Percentiles rank a stretch among this genome's conserved stretches.
phyloP scores from a whole-genome alignment of 371 early-diverging fungal species.

The Syncephalastrum monosporum region DNA sequence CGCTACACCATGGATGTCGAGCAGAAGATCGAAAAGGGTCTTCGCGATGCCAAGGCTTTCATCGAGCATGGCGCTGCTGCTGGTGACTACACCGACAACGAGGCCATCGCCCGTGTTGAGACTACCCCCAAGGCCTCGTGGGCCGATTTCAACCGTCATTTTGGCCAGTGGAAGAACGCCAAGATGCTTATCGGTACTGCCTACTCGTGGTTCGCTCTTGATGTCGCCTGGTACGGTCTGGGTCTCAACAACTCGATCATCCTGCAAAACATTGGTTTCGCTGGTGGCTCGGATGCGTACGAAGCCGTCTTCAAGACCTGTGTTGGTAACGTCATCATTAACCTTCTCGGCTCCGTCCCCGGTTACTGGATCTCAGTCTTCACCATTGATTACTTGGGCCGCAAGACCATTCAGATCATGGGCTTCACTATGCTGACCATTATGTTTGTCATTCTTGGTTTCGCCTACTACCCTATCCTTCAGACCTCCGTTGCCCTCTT shows the following conservation, averaged over 20 bases:
- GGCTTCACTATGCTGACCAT: slow-evolving; percentile 59
- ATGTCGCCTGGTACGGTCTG: slow-evolving; percentile 87
- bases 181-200: slow-evolving; percentile 61
- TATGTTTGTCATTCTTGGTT: slow-evolving; percentile 46
- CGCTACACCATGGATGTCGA: slow-evolving; percentile 79
- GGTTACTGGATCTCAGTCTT: slow-evolving; percentile 86
- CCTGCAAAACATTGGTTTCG: slow-evolving; percentile 64
- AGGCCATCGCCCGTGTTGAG: slow-evolving; percentile 19
- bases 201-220: slow-evolving; percentile 76
- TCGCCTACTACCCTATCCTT: slow-evolving; percentile 48
- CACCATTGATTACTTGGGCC: slow-evolving; percentile 80
- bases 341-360: slow-evolving; percentile 81
- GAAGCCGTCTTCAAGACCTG: slow-evolving; percentile 51
- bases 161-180: slow-evolving; percentile 56
- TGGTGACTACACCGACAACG: slow-evolving; percentile 31
- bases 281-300: slow-evolving; percentile 49
- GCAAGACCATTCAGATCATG: slow-evolving; percentile 78
- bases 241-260: slow-evolving; percentile 79
- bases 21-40: slow-evolving; percentile 59
- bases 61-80: slow-evolving; percentile 32
- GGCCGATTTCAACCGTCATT: slow-evolving; percentile 59
- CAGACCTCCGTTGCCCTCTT: slow-evolving; percentile 58
- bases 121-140: slow-evolving; percentile 42
- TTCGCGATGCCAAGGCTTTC: slow-evolving; percentile 50
- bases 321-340: slow-evolving; percentile 79